These are phyloP conservation scores for Galeopsis tetrahit DNA, from an alignment of 257 asterid species.

Conservation along the genomic window DNA sequence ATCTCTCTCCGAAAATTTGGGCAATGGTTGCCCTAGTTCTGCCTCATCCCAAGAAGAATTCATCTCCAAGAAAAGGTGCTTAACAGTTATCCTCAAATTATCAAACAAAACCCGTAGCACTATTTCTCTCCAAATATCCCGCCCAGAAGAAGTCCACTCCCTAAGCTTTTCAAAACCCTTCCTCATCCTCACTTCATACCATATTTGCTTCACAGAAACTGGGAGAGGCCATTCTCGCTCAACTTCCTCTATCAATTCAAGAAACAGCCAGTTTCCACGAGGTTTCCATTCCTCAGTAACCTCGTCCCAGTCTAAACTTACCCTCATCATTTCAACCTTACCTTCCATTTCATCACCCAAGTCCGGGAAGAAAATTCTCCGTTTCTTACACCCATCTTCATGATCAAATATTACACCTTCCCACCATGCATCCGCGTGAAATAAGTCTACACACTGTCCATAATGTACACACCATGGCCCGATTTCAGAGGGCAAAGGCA, in stretches of 20 bases:
- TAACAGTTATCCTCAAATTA: slow-evolving; percentile 45
- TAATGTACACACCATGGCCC: slow-evolving; percentile 46
- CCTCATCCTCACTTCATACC: slow-evolving; percentile 77
- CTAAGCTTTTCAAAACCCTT: slow-evolving; percentile 44
- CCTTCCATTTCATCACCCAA: slow-evolving; percentile 79
- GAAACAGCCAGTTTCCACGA: slow-evolving; percentile 77
- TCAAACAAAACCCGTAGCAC: slow-evolving; percentile 53
- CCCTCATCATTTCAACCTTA: slow-evolving; percentile 46
- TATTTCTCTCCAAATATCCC: slow-evolving; percentile 58
- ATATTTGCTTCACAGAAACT: slow-evolving; percentile 78
- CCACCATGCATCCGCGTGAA: slow-evolving; percentile 83
- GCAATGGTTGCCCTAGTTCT: slow-evolving; percentile 39
- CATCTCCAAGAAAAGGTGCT: slow-evolving; percentile 45
- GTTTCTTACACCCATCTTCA: slow-evolving; percentile 49
- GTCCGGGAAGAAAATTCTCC: slow-evolving; percentile 85
- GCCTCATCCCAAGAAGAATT: slow-evolving; percentile 41
- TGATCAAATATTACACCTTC: slow-evolving; percentile 89
- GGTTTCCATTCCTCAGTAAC: slow-evolving; percentile 62
- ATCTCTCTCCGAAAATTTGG: slow-evolving; percentile 43
- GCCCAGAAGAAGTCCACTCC: slow-evolving; percentile 66
- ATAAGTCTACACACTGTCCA: slow-evolving; percentile 77
- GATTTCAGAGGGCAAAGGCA: slow-evolving; percentile 42
- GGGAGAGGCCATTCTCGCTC: slow-evolving; percentile 56
- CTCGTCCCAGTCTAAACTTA: slow-evolving; percentile 84
- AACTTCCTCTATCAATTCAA: slow-evolving; percentile 64